Conservation (phyloP, 768 basidiomycete species). For the Amanita polypyramis region DNA sequence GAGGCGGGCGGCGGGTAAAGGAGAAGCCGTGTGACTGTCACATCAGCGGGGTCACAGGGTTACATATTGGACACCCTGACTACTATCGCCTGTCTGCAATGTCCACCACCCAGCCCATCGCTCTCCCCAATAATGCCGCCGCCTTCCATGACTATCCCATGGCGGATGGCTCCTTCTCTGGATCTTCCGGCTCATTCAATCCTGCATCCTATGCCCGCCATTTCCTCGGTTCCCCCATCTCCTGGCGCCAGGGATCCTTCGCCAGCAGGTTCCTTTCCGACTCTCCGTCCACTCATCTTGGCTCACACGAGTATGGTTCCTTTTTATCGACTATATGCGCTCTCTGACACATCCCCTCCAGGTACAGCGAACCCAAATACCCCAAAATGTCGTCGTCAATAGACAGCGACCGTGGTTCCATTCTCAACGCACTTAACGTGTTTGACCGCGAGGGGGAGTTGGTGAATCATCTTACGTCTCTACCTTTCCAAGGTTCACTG, state of each 20-base stretch:
- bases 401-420: constrained; percentile 43
- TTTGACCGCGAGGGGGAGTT: constrained; percentile 67
- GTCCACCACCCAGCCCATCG: constrained; percentile 34
- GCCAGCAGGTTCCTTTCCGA: constrained; percentile 55
- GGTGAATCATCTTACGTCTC: constrained; percentile 27
- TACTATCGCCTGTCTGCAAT: constrained; percentile 6
- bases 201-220: constrained; percentile 57
- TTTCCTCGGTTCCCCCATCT: constrained; percentile 63
- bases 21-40: neutral
- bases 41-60: neutral
- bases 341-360: constrained; percentile 8
- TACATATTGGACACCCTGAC: constrained; percentile 6
- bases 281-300: constrained; percentile 51
- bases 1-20: neutral
- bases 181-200: constrained; percentile 43
- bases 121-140: constrained; percentile 22
- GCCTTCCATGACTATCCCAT: constrained; percentile 22
- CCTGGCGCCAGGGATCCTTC: constrained; percentile 60
- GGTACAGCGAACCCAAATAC: constrained; percentile 22
- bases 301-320: constrained; percentile 52
- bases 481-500: constrained; percentile 1
- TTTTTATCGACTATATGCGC: neutral
- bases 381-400: constrained; percentile 37
- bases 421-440: constrained; percentile 57
- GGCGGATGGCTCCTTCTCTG: constrained; percentile 43